These are phyloP conservation scores for Aphanocladium album DNA, from an alignment of 2,329 filamentous ascomycete genomes.

Conservation along the genomic window DNA sequence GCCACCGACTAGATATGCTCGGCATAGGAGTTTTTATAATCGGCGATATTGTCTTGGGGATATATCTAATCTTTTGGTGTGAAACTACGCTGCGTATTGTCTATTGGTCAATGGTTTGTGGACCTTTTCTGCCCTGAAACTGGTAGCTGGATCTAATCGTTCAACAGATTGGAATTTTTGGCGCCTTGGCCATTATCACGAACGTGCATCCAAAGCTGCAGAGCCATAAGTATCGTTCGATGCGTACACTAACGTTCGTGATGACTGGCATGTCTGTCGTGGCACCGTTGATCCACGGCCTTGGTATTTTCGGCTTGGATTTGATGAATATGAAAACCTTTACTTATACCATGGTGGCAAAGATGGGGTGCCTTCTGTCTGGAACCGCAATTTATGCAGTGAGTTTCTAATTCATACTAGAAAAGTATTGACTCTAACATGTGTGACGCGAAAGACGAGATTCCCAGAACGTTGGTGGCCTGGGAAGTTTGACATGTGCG, in stretches of 20 bases:
- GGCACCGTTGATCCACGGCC: conserved; percentile 33
- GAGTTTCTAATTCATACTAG: conserved; percentile 20
- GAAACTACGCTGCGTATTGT: conserved; percentile 20
- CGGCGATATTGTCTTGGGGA: conserved; percentile 20
- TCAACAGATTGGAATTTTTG: conserved; percentile 17
- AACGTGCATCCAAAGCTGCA: conserved; percentile 29
- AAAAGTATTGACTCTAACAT: conserved; percentile 13
- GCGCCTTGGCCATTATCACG: conserved; percentile 27
- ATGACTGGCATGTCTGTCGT: conserved; percentile 32
- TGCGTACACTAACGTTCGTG: conserved; percentile 31
- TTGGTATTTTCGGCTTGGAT: conserved; percentile 27
- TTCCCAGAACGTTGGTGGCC: conserved; percentile 9
- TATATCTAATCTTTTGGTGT: conserved; percentile 26
- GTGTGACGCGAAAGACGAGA: conserved; percentile 10
- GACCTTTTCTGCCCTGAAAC: conserved; percentile 14
- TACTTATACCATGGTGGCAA: conserved; percentile 19
- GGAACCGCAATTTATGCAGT: conserved; percentile 35
- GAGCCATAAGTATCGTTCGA: conserved; percentile 26
- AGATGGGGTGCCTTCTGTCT: conserved; percentile 31
- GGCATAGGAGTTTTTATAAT: conserved; percentile 21
- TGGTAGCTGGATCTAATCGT: conserved; percentile 7
- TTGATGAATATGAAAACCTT: conserved; percentile 26
- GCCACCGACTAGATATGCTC: conserved; percentile 20
- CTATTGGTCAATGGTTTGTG: conserved; percentile 25
- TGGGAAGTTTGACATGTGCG: conserved; percentile 9